Evolutionary conservation across 495 filamentous ascomycete species (phyloP).

Genomic region (Elasticomyces elasticus): DNA sequence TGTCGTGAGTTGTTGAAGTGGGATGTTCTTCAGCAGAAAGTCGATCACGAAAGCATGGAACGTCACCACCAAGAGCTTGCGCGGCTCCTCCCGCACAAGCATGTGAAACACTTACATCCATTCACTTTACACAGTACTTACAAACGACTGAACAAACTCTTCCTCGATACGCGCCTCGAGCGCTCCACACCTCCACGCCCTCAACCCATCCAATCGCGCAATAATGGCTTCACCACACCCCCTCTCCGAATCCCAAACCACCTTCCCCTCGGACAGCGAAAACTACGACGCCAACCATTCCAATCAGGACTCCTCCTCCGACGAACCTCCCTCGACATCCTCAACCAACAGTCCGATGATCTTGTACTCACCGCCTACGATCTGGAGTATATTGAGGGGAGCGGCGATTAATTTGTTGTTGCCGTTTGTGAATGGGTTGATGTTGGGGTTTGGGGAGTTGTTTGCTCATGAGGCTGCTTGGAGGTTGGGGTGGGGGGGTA

Average conservation of each 20-base stretch:
- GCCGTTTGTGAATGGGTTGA: constrained; percentile 94
- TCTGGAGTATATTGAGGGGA: constrained; percentile 75
- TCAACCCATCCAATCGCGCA: neutral
- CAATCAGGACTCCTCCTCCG: constrained; percentile 36
- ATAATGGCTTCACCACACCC: constrained; percentile 41
- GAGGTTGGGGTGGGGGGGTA: constrained; percentile 81
- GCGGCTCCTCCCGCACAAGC: no score
- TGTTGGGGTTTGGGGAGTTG: constrained; percentile 94
- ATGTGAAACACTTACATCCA: constrained; percentile 3
- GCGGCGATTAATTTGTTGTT: constrained; percentile 90
- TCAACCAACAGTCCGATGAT: constrained; percentile 65
- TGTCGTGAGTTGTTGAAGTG: no score
- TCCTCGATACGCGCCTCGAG: constrained; percentile 7
- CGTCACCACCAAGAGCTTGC: no score
- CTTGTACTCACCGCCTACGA: constrained; percentile 77
- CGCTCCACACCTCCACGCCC: constrained; percentile 10
- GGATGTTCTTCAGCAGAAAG: no score
- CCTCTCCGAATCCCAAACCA: constrained; percentile 69
- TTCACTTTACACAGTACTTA: neutral
- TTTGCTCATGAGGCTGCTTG: constrained; percentile 94
- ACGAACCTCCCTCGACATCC: constrained; percentile 53
- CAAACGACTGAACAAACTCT: neutral
- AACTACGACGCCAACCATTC: constrained; percentile 67
- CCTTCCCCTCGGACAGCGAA: constrained; percentile 82
- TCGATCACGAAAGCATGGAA: no score